Percentiles rank a stretch among this genome's conserved stretches.
These are phyloP conservation scores for Xanthoconium separans DNA, from an alignment of 1,284 basidiomycete species.

Conservation along the genomic window DNA sequence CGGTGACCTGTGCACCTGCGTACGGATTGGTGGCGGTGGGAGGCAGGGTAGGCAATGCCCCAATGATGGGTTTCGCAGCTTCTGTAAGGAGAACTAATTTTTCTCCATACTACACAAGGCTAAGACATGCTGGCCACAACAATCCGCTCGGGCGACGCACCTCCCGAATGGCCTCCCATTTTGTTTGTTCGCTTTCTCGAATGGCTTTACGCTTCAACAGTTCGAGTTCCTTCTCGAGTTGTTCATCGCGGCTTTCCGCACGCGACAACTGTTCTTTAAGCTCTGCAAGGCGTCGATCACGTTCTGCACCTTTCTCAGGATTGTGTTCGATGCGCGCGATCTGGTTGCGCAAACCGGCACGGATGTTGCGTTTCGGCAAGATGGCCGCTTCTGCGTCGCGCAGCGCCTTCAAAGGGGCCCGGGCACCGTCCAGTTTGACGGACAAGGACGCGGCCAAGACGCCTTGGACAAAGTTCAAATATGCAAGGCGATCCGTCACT, in stretches of 20 bases:
- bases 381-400: constrained; percentile 66
- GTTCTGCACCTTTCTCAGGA: constrained; percentile 46
- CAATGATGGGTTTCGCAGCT: constrained; percentile 59
- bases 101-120: constrained; percentile 59
- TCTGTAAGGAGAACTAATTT: constrained; percentile 72
- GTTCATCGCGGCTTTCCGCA: constrained; percentile 61
- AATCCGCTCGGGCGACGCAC: constrained; percentile 36
- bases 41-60: constrained; percentile 60
- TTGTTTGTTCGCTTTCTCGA: constrained; percentile 65
- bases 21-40: constrained; percentile 57
- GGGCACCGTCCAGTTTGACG: constrained; percentile 57
- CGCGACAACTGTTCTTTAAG: constrained; percentile 62
- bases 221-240: constrained; percentile 64
- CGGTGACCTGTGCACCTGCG: constrained; percentile 58
- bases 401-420: constrained; percentile 64
- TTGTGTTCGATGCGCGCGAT: constrained; percentile 65
- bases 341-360: constrained; percentile 55
- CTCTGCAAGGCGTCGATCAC: constrained; percentile 61
- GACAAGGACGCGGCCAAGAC: constrained; percentile 61
- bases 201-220: constrained; percentile 72
- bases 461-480: constrained; percentile 72
- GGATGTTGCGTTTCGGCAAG: constrained; percentile 58
- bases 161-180: constrained; percentile 78
- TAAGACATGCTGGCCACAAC: constrained; percentile 1
- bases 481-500: constrained; percentile 78